A percentile compares a stretch with the other conserved stretches of the same genome.
Conservation (phyloP, 495 filamentous ascomycete genomes). For the Daldinia childiae region DNA sequence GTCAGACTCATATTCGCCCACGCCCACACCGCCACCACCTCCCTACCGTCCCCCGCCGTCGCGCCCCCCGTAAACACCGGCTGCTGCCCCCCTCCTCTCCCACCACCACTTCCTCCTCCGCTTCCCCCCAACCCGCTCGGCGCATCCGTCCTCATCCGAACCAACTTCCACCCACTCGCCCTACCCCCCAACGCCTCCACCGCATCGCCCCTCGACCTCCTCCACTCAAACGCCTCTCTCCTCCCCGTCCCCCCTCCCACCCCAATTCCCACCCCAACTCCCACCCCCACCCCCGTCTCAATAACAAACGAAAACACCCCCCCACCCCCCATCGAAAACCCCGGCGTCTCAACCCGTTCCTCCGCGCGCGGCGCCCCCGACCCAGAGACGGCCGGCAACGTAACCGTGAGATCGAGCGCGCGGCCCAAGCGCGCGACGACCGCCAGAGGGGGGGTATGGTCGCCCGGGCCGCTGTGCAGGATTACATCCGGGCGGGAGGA, state of each 20-base stretch:
- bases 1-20: slow-evolving; percentile 20
- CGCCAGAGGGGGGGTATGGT: slow-evolving; percentile 28
- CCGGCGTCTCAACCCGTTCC: slow-evolving; percentile 20
- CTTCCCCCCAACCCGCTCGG: neutral
- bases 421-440: neutral
- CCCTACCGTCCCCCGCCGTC: slow-evolving; percentile 35
- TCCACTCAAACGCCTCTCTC: slow-evolving; percentile 43
- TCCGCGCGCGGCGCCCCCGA: neutral
- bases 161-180: slow-evolving; percentile 42
- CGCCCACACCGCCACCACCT: slow-evolving; percentile 46
- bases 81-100: no score
- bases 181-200: slow-evolving; percentile 27
- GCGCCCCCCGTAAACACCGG: neutral
- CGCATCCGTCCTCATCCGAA: slow-evolving; percentile 28
- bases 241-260: no score
- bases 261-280: no score
- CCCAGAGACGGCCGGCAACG: slow-evolving; percentile 18
- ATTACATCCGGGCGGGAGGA: slow-evolving; percentile 27
- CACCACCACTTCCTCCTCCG: neutral
- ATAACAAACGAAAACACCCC: slow-evolving; percentile 35
- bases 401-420: neutral
- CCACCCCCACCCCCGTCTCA: slow-evolving; percentile 7
- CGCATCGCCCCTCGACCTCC: slow-evolving; percentile 35
- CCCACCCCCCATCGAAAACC: neutral
- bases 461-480: slow-evolving; percentile 38